Evolutionary conservation across 2,329 filamentous ascomycete species (phyloP).

Genomic region (Microsporum ferrugineum): DNA sequence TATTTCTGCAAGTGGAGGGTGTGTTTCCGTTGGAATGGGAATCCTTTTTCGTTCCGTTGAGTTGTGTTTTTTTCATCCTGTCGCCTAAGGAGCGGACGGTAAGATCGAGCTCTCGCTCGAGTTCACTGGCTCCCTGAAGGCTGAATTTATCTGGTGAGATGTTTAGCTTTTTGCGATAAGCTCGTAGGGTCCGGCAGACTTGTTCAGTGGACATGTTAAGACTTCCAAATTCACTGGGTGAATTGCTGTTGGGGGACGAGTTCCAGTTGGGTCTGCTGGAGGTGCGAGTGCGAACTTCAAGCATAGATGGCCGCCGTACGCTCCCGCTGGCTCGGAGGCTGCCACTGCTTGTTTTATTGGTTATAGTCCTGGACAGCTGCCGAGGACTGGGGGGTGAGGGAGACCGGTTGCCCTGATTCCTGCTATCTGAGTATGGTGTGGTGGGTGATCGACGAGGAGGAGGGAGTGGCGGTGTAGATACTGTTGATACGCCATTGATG

Average conservation of each 20-base stretch:
- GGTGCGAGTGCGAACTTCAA: constrained; percentile 38
- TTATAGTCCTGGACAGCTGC: constrained; percentile 10
- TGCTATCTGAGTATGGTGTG: constrained; percentile 19
- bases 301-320: constrained; percentile 37
- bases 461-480: constrained; percentile 22
- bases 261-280: constrained; percentile 30
- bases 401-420: constrained; percentile 20
- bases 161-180: constrained; percentile 48
- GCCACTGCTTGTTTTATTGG: constrained; percentile 19
- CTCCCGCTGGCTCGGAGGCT: constrained; percentile 23
- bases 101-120: constrained; percentile 46
- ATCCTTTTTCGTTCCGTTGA: constrained; percentile 12
- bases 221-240: constrained; percentile 35
- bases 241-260: constrained; percentile 18
- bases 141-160: constrained; percentile 32
- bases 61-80: constrained; percentile 22
- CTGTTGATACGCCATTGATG: constrained; percentile 16
- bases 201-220: constrained; percentile 46
- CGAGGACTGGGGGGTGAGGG: constrained; percentile 33
- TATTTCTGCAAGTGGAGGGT: constrained; percentile 21
- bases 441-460: constrained; percentile 24
- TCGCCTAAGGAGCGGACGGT: constrained; percentile 27
- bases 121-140: constrained; percentile 41
- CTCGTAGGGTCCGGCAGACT: constrained; percentile 45
- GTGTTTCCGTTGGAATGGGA: constrained; percentile 16